Base-by-base conservation (phyloP, 805 yeast genomes). In the Pichia deserticola region DNA sequence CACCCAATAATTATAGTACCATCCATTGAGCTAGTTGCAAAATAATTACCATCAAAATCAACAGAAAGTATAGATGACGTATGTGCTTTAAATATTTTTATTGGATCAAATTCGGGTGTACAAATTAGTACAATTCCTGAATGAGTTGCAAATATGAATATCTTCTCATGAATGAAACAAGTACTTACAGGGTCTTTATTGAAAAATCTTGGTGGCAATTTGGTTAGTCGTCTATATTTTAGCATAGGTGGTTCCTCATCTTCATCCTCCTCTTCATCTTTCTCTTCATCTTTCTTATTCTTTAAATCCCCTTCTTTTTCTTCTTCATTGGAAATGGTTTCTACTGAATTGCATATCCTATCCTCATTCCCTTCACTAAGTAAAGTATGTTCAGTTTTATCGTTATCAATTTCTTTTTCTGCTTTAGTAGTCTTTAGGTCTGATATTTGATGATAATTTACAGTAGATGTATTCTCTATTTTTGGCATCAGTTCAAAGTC, bases 1-100 rank as follows among this genome's bases (percentile, higher is more conserved):
- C 89, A 77, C 0, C 96, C 93, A 5, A 89, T 77, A 1, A 89
- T 89, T 0, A 92, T 85, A 0, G 96, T 86, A 0, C 99, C 99
- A 62, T 93, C 99, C 71, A 92, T 83, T 0, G 97, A 89, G 0
- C 90, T 96, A 0, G 95, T 82, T 0, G 93, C 95, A 52, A 93
- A 79, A 59, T 75, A 80, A 8, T 66, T 66, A 0, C 95, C 93
- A 60, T 88, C 95, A 1, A 85, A 74, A 48, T 82, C 78, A 0
- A 89, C 73, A 0, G 88, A 78, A 40, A 90, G 67, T 2, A 93
- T 78, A 0, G 97, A 88, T 0, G 97, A 89, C 43, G 87, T 74
- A 60, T 95, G 96, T 1, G 92, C 89, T 57, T 88, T 79, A 52
- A 87, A 76, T 0, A 96, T 83, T 37, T 95, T 73, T 1, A 89